A percentile compares a stretch with the other conserved stretches of the same genome.
Conservation (phyloP, 805 yeast genomes). For the Sugiyamaella floridensis region DNA sequence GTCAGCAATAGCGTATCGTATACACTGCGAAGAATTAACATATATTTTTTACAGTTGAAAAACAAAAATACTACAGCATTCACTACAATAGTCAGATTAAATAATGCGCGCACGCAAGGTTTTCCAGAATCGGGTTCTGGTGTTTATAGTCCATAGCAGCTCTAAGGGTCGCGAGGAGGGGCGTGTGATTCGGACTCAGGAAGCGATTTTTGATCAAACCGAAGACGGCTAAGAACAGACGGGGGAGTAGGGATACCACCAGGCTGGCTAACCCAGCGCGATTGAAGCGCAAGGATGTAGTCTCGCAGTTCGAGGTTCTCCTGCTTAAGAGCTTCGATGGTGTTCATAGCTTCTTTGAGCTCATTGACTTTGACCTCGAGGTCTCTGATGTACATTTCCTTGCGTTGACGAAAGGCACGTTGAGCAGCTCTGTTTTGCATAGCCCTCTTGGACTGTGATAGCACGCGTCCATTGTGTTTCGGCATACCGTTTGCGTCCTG, state of each 20-base stretch:
- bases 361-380: constrained; percentile 64
- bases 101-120: too few species aligned
- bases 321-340: constrained; percentile 56
- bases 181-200: too few species aligned
- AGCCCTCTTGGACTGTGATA: constrained; percentile 72
- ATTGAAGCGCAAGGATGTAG: constrained; percentile 63
- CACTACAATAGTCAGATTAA: too few species aligned
- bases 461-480: constrained; percentile 29
- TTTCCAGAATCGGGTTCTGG: too few species aligned
- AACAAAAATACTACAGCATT: too few species aligned
- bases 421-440: constrained; percentile 91
- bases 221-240: constrained; percentile 18
- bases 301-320: constrained; percentile 70
- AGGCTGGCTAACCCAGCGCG: constrained; percentile 51
- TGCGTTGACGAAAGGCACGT: constrained; percentile 80
- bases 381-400: constrained; percentile 74
- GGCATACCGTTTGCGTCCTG: neutral
- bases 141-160: too few species aligned
- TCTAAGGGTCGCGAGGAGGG: too few species aligned
- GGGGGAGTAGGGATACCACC: constrained; percentile 41
- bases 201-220: neutral
- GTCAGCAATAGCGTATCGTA: too few species aligned
- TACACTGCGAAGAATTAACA: too few species aligned
- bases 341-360: constrained; percentile 53
- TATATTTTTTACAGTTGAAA: too few species aligned